These are phyloP conservation scores for Saitozyma sp. DNA, from an alignment of 768 basidiomycete species.

Conservation along the genomic window DNA sequence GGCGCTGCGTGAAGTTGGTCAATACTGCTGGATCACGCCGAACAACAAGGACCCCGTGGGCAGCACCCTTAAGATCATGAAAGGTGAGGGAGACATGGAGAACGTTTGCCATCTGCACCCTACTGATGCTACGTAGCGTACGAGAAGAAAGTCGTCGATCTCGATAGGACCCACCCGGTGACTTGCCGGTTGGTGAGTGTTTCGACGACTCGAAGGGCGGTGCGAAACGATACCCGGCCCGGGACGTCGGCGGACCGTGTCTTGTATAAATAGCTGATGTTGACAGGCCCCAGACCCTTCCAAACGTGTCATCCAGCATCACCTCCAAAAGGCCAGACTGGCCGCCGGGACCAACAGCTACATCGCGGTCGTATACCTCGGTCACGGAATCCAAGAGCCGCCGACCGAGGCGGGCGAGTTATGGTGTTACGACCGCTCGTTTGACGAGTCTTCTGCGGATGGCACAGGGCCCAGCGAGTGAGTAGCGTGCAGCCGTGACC, in stretches of 20 bases:
- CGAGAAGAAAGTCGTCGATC: conserved; percentile 9
- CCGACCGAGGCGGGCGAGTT: conserved; percentile 47
- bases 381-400: conserved; percentile 47
- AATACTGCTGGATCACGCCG: conserved; percentile 39
- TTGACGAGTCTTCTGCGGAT: conserved; percentile 36
- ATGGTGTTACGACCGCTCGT: conserved; percentile 44
- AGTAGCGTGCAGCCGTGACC: conserved; percentile 2
- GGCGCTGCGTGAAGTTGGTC: conserved; percentile 34
- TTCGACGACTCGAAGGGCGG: too few relatives aligned
- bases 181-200: too few relatives aligned
- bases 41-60: conserved; percentile 34
- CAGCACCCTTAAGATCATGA: conserved; percentile 44
- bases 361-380: conserved; percentile 37
- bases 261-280: neutral
- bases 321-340: conserved; percentile 33
- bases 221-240: too few relatives aligned
- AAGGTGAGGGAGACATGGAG: conserved; percentile 24
- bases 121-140: conserved; percentile 3
- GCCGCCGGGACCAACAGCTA: conserved; percentile 38
- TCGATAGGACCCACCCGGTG: too few relatives aligned
- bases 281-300: conserved; percentile 40
- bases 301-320: conserved; percentile 36
- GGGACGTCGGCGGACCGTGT: conserved; percentile 6
- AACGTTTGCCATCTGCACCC: neutral
- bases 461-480: conserved; percentile 42